Conservation (phyloP, 352 stramenopile species). For the Pythium chondricola region DNA sequence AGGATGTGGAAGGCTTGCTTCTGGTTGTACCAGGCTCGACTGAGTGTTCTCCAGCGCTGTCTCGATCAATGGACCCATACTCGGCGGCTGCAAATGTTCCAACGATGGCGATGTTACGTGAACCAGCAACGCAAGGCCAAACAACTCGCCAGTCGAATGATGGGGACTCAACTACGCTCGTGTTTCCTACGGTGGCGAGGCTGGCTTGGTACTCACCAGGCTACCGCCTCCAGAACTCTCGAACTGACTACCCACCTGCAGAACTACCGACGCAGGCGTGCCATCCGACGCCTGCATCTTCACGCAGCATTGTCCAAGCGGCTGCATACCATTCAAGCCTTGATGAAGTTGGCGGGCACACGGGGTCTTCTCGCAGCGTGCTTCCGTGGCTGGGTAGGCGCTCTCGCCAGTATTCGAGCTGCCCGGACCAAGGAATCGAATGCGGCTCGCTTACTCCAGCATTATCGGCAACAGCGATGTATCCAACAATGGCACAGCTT, state of each 20-base stretch:
- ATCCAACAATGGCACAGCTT: constrained; percentile 22
- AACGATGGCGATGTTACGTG: not conserved
- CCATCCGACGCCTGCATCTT: not conserved
- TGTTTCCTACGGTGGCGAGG: no score
- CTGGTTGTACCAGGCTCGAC: not conserved
- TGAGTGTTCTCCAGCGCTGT: not conserved
- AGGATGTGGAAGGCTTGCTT: not conserved
- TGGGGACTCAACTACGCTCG: no score
- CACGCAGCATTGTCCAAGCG: not conserved
- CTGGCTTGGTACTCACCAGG: no score
- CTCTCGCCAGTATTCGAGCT: not conserved
- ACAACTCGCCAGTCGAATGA: not conserved
- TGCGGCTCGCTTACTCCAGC: not conserved
- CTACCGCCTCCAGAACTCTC: no score
- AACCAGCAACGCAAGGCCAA: not conserved
- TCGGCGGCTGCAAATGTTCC: not conserved
- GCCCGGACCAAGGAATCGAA: not conserved
- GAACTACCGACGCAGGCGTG: not conserved
- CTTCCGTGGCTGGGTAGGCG: not conserved
- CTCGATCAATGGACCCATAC: not conserved
- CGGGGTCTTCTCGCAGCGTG: not conserved
- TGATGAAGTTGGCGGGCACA: constrained; percentile 4
- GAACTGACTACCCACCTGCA: not conserved
- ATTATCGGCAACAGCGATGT: constrained; percentile 13
- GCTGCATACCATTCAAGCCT: not conserved